Evolutionary conservation across 148 eudicot species (phyloP), one percentile per base, ranked within the genome.

Genomic region (Chenopodium album): DNA sequence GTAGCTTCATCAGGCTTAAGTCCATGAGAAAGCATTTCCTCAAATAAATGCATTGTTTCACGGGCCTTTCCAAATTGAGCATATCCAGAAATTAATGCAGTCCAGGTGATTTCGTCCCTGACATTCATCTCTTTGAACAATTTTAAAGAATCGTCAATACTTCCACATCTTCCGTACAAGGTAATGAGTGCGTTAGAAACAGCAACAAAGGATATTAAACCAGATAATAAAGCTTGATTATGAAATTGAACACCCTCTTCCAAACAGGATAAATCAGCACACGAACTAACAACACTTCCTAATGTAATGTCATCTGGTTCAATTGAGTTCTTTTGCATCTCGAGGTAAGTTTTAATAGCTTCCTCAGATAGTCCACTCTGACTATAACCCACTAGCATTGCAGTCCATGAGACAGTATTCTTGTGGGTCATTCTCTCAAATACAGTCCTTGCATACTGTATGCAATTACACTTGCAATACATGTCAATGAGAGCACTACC

Each of bases 201-300:
- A 48, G 95, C 87, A 77, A 85, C 78, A 78, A 82, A 94, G 60
- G 90, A 88, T 73, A 87, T 80, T 80, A 94, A 87, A 26, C 99
- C 97, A 54, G 95, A 88, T 16, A 87, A 87, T 6, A 92, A 71
- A 22, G 98, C 98, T 88, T 73, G 92, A 81, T 89, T 83, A 80
- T 96, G 99, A 85, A 92, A 91, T 81, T 96, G 99, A 19, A 89
- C 88, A 69, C 98, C 99, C 80, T 94, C 98, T 82, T 96, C 97
- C 78, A 96, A 85, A 80, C 91, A 89, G 1, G 95, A 94, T 50
- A 92, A 83, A 87, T 91, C 91, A 56, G 95, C 98, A 85, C 94
- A 92, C 12, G 98, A 91, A 71, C 98, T 92, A 78, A 94, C 88
- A 68, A 90, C 95, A 85, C 98, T 94, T 44, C 94, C 98, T 22